Conservation (phyloP, 768 basidiomycete species). For the Clathrus columnatus region DNA sequence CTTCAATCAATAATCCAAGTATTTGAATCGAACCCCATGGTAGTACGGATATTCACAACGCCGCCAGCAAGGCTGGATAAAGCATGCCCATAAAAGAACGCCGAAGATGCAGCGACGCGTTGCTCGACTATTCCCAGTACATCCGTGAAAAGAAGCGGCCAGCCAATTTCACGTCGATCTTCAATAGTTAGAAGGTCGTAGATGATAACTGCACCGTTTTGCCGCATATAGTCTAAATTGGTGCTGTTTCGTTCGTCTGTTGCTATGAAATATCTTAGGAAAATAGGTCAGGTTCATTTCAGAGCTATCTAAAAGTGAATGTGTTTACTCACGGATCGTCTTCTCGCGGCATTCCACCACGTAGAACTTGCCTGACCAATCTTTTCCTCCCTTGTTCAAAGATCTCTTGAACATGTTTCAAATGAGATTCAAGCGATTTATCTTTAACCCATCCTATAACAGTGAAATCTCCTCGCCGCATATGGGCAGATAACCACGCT, state of each 20-base stretch:
- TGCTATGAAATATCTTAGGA: conserved; percentile 26
- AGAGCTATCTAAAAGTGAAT: conserved; percentile 12
- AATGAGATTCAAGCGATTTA: conserved; percentile 25
- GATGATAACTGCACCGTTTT: conserved; percentile 32
- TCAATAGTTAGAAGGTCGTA: conserved; percentile 34
- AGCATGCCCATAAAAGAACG: conserved; percentile 31
- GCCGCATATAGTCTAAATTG: conserved; percentile 24
- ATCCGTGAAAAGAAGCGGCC: conserved; percentile 36
- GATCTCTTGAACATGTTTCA: conserved; percentile 25
- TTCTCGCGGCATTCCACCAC: background rate
- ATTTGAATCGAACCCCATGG: conserved; percentile 28
- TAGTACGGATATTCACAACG: conserved; percentile 30
- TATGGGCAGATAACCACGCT: conserved; percentile 35
- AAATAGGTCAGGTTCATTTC: conserved; percentile 14
- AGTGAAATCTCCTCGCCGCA: conserved; percentile 38
- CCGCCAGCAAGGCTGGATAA: conserved; percentile 33
- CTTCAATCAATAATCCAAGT: conserved; percentile 28
- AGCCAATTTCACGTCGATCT: conserved; percentile 30
- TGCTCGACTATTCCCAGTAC: conserved; percentile 36
- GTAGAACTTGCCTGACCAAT: conserved; percentile 1
- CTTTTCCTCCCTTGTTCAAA: conserved; percentile 20
- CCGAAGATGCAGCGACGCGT: conserved; percentile 24
- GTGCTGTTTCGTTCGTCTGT: conserved; percentile 34
- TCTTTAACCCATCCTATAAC: conserved; percentile 27
- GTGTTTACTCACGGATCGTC: conserved; percentile 18